These are phyloP conservation scores for Tephrocybe rancida DNA, from an alignment of 768 basidiomycete species.

Conservation along the genomic window DNA sequence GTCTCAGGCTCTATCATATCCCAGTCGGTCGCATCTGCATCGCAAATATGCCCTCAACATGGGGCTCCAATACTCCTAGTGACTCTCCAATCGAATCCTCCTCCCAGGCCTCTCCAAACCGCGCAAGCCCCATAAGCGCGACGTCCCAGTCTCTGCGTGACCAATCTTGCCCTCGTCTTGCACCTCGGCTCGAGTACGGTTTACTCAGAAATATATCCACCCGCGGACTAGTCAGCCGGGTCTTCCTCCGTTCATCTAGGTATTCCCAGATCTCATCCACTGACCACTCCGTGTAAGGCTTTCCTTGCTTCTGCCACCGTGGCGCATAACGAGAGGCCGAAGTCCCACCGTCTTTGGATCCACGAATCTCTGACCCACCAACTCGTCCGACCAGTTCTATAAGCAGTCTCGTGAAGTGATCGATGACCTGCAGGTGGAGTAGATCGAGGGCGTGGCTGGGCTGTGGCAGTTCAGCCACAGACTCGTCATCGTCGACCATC, in stretches of 20 bases:
- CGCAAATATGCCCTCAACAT: constrained; percentile 50
- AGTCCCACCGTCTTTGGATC: constrained; percentile 32
- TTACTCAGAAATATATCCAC: constrained; percentile 54
- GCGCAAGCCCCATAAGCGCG: constrained; percentile 45
- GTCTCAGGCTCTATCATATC: too few species aligned
- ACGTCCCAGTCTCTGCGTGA: constrained; percentile 66
- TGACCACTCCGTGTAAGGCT: constrained; percentile 51
- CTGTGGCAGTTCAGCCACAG: constrained; percentile 32
- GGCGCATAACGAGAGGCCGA: constrained; percentile 61
- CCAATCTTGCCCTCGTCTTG: constrained; percentile 78
- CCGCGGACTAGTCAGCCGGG: constrained; percentile 40
- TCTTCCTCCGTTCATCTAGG: constrained; percentile 42
- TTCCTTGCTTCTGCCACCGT: constrained; percentile 38
- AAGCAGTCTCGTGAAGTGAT: constrained; percentile 67
- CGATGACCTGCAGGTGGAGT: constrained; percentile 69
- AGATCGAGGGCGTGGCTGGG: constrained; percentile 64
- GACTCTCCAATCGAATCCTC: constrained; percentile 57
- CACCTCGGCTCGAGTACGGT: constrained; percentile 50
- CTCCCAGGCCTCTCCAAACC: constrained; percentile 52
- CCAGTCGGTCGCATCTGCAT: constrained; percentile 42
- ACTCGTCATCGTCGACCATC: constrained; percentile 64
- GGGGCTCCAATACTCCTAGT: constrained; percentile 46
- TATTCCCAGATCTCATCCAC: constrained; percentile 60
- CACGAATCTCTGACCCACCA: constrained; percentile 46
- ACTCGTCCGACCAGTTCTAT: constrained; percentile 58